A percentile compares a stretch with the other conserved stretches of the same genome.
These are phyloP conservation scores for Tulasnella sp. DNA, from an alignment of 768 basidiomycete genomes.

Conservation along the genomic window DNA sequence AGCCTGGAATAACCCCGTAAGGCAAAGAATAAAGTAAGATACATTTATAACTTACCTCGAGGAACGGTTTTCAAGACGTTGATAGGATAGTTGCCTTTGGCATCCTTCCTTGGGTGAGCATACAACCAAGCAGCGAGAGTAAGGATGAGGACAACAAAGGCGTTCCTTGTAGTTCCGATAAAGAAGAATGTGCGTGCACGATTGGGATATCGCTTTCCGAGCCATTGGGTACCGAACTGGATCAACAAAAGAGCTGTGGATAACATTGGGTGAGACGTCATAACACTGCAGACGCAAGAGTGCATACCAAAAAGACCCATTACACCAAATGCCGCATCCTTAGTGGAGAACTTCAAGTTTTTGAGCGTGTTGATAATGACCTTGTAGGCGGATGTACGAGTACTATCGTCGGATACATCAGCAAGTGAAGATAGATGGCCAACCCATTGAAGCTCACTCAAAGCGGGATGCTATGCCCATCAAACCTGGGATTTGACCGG, in stretches of 20 bases:
- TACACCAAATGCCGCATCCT: constrained; percentile 87
- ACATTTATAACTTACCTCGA: constrained; percentile 35
- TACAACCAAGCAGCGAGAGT: constrained; percentile 80
- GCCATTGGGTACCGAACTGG: constrained; percentile 39
- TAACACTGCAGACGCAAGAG: background rate
- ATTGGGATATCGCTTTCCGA: constrained; percentile 48
- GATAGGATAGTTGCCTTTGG: constrained; percentile 63
- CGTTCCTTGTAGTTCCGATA: constrained; percentile 60
- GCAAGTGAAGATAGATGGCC: background rate
- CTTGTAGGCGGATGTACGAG: constrained; percentile 66
- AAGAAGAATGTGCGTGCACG: constrained; percentile 68
- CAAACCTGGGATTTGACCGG: constrained; percentile 77
- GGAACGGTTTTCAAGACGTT: constrained; percentile 75
- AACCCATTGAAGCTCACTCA: constrained; percentile 38
- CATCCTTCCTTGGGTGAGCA: constrained; percentile 39
- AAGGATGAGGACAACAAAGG: constrained; percentile 77
- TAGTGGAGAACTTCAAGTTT: constrained; percentile 50
- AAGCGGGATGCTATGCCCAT: constrained; percentile 73
- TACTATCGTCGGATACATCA: constrained; percentile 34
- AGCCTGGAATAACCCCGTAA: constrained; percentile 15
- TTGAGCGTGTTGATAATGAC: constrained; percentile 93
- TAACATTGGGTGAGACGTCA: constrained; percentile 9
- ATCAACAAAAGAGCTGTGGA: constrained; percentile 46
- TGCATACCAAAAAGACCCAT: constrained; percentile 42
- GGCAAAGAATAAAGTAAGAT: background rate